phyloP scores from a whole-genome alignment of 352 stramenopile genomes.

The Poterioochromonas sp. region DNA sequence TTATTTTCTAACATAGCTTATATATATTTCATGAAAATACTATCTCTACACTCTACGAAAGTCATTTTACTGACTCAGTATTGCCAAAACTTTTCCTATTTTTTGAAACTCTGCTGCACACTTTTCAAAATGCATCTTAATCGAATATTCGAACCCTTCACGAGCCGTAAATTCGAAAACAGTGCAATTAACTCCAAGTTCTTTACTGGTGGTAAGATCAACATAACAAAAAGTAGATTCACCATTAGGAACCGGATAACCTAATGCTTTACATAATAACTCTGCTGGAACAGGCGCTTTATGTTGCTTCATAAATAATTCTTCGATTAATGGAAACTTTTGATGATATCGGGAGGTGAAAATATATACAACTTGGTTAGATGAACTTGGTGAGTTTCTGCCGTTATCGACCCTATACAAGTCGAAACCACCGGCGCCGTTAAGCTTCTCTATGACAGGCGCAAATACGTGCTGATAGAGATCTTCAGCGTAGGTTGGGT shows the following conservation, averaged over 20 bases:
- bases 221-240: constrained; percentile 5
- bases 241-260: not conserved
- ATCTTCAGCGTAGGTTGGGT: constrained; percentile 2
- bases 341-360: not conserved
- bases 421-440: not conserved
- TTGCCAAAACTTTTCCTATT: not conserved
- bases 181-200: not conserved
- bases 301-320: constrained; percentile 1
- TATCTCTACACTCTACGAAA: too few relatives aligned
- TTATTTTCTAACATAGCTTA: too few relatives aligned
- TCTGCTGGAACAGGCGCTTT: not conserved
- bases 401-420: not conserved
- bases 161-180: constrained; percentile 2
- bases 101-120: constrained; percentile 15
- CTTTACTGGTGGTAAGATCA: not conserved
- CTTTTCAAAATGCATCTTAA: constrained; percentile 19
- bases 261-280: constrained; percentile 1
- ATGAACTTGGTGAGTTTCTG: not conserved
- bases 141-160: not conserved
- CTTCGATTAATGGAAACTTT: constrained; percentile 5
- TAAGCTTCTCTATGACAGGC: not conserved
- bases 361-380: not conserved
- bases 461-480: not conserved
- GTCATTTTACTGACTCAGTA: not conserved
- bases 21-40: too few relatives aligned